Evolutionary conservation across 495 filamentous ascomycete species (phyloP).

Genomic region (Collariella sp.): DNA sequence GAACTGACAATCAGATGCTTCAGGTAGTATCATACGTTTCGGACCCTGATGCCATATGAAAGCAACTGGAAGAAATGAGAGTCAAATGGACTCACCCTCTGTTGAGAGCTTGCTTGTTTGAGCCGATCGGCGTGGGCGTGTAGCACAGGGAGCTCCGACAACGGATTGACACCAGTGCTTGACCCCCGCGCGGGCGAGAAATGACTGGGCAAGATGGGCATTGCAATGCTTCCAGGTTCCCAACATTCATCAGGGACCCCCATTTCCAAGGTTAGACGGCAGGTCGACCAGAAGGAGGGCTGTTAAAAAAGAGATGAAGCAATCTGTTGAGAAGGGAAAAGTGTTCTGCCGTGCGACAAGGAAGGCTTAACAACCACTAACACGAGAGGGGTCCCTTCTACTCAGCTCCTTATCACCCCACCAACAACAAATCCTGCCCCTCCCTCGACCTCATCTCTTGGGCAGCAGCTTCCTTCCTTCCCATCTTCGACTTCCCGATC

Average conservation of each 20-base stretch:
- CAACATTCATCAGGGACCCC: not conserved
- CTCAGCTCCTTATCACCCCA: constrained; percentile 23
- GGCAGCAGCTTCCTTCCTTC: constrained; percentile 16
- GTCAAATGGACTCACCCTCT: not conserved
- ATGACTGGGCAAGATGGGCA: not conserved
- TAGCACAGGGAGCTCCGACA: constrained; percentile 12
- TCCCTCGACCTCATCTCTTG: constrained; percentile 14
- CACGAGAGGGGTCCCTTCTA: constrained; percentile 13
- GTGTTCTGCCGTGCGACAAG: not conserved
- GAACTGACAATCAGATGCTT: not conserved
- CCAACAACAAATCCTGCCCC: constrained; percentile 24
- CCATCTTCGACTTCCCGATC: constrained; percentile 3
- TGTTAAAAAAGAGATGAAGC: constrained; percentile 9
- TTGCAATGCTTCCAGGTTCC: not conserved
- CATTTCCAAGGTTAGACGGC: not conserved
- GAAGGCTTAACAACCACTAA: constrained; percentile 17
- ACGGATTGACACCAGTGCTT: constrained; percentile 4
- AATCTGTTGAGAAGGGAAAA: constrained; percentile 1
- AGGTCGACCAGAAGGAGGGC: not conserved
- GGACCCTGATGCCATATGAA: not conserved
- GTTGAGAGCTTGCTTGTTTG: not conserved
- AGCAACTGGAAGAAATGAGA: not conserved
- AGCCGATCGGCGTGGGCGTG: not conserved
- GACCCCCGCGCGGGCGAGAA: constrained; percentile 7
- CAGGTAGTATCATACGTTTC: not conserved